Conservation (phyloP, 2,329 filamentous ascomycete genomes). For the Hypoxylon sp. region DNA sequence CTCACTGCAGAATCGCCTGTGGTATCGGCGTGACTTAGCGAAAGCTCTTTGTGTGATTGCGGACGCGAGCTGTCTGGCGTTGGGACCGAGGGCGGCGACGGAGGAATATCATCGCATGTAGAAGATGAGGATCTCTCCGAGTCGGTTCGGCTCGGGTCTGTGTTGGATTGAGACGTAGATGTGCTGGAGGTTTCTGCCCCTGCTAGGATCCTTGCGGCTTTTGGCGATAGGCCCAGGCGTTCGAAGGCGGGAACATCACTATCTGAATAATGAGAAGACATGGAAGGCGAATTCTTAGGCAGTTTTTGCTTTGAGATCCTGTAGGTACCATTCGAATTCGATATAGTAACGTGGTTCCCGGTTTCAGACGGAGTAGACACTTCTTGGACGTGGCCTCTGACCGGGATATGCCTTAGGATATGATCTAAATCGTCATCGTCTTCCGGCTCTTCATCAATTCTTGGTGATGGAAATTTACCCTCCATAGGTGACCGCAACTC, state of each 20-base stretch:
- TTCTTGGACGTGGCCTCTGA: slow-evolving; percentile 30
- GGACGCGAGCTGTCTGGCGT: slow-evolving; percentile 62
- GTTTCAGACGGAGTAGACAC: slow-evolving; percentile 17
- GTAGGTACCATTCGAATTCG: slow-evolving; percentile 29
- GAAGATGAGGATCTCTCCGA: slow-evolving; percentile 61
- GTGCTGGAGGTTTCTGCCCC: slow-evolving; percentile 44
- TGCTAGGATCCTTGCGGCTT: slow-evolving; percentile 46
- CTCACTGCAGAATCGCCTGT: slow-evolving; percentile 22
- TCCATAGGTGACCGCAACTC: slow-evolving; percentile 49
- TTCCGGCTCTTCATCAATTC: slow-evolving; percentile 45
- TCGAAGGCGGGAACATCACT: slow-evolving; percentile 53
- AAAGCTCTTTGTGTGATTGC: slow-evolving; percentile 58
- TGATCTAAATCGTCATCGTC: slow-evolving; percentile 42
- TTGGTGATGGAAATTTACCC: slow-evolving; percentile 42
- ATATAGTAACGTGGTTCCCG: slow-evolving; percentile 14
- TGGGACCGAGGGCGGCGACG: slow-evolving; percentile 57
- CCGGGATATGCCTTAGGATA: slow-evolving; percentile 30
- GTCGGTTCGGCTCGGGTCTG: slow-evolving; percentile 52
- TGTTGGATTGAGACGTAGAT: slow-evolving; percentile 48
- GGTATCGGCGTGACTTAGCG: slow-evolving; percentile 43
- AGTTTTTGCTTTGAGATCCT: slow-evolving; percentile 35
- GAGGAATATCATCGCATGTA: slow-evolving; percentile 59
- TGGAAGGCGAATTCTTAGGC: slow-evolving; percentile 48
- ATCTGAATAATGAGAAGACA: slow-evolving; percentile 51
- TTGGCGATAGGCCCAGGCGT: slow-evolving; percentile 49